Evolutionary conservation across 306 rosid species (phyloP).

Genomic region (Glycine latifolia): DNA sequence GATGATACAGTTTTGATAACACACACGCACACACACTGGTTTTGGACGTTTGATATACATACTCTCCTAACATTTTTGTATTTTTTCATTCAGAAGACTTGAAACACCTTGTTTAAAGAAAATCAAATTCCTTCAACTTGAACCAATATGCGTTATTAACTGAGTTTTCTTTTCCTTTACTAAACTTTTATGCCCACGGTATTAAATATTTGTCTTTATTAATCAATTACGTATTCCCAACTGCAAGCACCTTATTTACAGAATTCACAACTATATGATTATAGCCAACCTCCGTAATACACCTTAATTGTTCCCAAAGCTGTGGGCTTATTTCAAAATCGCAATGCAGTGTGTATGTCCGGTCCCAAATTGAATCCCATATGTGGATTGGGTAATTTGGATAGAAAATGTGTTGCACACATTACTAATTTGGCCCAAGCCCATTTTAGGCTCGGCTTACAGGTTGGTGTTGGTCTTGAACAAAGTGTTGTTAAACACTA

Average conservation of each 20-base stretch:
- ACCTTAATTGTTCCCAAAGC: neutral
- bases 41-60: neutral
- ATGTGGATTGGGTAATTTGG: neutral
- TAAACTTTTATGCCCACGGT: neutral
- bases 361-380: too few species aligned
- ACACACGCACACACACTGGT: too few species aligned
- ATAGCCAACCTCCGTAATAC: neutral
- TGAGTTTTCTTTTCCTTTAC: neutral
- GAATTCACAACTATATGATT: neutral
- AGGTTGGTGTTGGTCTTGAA: too few species aligned
- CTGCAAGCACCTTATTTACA: neutral
- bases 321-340: neutral
- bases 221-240: neutral
- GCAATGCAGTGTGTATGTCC: neutral
- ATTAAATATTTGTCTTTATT: neutral
- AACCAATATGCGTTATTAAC: neutral
- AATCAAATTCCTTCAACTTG: constrained; percentile 11
- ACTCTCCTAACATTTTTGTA: neutral
- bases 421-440: neutral
- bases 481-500: too few species aligned
- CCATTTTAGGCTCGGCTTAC: too few species aligned
- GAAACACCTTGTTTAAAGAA: neutral
- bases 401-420: neutral
- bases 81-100: neutral
- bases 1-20: neutral